Conservation (phyloP, 805 yeast species). For the Geotrichum ghanense region DNA sequence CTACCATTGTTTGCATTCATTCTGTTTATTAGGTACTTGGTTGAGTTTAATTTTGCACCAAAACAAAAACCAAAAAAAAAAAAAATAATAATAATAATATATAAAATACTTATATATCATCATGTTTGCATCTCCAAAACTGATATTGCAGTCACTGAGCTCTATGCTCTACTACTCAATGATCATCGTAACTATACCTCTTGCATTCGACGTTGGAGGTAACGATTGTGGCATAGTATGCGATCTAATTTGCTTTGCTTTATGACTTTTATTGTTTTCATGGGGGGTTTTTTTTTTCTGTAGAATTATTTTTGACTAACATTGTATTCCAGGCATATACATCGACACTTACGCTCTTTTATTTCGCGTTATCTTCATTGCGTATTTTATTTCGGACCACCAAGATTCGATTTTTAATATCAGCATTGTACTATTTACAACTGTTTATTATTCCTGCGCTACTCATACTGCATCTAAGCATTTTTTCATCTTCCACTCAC, state of each 20-base stretch:
- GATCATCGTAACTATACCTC: conserved; percentile 73
- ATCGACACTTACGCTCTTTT: conserved; percentile 56
- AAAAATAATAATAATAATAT: too few species aligned
- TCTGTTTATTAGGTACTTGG: too few species aligned
- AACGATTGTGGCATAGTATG: conserved; percentile 63
- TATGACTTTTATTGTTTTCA: too few species aligned
- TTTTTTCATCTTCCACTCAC: conserved; percentile 18
- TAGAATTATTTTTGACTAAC: background rate
- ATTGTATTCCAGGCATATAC: conserved; percentile 49
- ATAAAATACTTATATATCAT: too few species aligned
- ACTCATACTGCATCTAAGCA: conserved; percentile 41
- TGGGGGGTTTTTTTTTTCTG: background rate
- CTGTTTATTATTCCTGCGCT: conserved; percentile 76
- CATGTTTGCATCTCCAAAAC: too few species aligned
- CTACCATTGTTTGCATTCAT: too few species aligned
- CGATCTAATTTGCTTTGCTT: too few species aligned
- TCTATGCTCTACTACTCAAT: conserved; percentile 45
- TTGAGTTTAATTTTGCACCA: too few species aligned
- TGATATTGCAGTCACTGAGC: background rate
- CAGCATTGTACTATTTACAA: conserved; percentile 60
- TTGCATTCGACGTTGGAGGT: conserved; percentile 92
- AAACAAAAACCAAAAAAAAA: too few species aligned
- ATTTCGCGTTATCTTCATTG: conserved; percentile 62
- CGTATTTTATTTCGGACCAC: conserved; percentile 39
- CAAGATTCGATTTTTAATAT: conserved; percentile 25